These are phyloP conservation scores for Suzukiozyma palmioleophila DNA, from an alignment of 1,139 yeast genomes.

Conservation along the genomic window DNA sequence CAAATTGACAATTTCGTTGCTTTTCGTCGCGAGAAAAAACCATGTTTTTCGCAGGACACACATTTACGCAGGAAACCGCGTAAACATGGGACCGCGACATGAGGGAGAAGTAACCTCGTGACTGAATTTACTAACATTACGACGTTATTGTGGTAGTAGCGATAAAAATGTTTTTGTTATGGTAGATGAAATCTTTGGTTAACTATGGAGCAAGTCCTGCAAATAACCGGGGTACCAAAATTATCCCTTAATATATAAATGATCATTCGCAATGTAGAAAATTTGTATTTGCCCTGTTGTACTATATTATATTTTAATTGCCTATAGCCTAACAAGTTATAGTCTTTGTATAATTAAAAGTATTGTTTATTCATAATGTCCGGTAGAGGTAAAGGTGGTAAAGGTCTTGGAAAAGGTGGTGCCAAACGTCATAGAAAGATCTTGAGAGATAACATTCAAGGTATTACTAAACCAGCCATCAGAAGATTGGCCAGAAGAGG, in stretches of 20 bases:
- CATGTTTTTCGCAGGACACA: too few relatives aligned
- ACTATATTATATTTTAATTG: background rate
- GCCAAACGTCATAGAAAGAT: constrained; percentile 99
- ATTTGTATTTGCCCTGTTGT: background rate
- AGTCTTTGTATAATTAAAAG: constrained; percentile 5
- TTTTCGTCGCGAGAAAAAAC: too few relatives aligned
- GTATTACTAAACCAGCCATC: constrained; percentile 99
- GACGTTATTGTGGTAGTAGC: background rate
- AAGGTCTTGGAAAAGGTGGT: constrained; percentile 99
- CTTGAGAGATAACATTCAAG: constrained; percentile 98
- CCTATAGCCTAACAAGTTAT: background rate
- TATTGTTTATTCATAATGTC: constrained; percentile 58
- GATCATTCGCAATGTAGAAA: background rate
- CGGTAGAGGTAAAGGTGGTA: constrained; percentile 99
- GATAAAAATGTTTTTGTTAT: too few relatives aligned
- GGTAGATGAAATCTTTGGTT: background rate
- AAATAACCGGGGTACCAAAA: background rate
- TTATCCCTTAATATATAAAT: constrained; percentile 1
- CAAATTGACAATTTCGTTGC: too few relatives aligned
- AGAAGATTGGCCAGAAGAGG: constrained; percentile 99
- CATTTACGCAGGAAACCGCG: background rate
- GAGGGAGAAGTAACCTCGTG: background rate
- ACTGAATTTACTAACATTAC: constrained; percentile 1
- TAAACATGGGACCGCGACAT: background rate
- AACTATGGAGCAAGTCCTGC: constrained; percentile 1